Conservation (phyloP, 768 basidiomycete genomes). For the Baorangia bicolor region DNA sequence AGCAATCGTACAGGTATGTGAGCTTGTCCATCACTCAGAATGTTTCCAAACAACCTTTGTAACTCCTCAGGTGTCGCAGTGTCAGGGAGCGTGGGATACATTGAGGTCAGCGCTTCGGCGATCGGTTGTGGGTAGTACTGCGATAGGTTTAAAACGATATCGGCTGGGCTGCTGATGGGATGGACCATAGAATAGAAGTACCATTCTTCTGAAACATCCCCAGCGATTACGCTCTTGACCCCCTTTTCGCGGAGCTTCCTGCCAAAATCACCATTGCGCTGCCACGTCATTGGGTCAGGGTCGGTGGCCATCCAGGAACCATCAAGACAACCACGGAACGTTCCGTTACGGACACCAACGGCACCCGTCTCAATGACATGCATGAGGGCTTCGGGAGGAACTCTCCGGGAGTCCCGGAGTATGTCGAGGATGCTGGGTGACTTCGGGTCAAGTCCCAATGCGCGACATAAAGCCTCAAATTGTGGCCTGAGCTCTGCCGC, state of each 20-base stretch:
- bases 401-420: conserved; percentile 47
- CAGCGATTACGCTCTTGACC: conserved; percentile 58
- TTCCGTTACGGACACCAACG: conserved; percentile 53
- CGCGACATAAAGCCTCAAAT: conserved; percentile 58
- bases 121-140: conserved; percentile 58
- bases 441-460: conserved; percentile 53
- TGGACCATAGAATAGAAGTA: conserved; percentile 72
- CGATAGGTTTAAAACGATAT: conserved; percentile 56
- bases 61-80: conserved; percentile 44
- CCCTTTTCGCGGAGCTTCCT: conserved; percentile 53
- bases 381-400: conserved; percentile 51
- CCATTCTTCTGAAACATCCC: conserved; percentile 74
- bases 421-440: conserved; percentile 45
- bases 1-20: conserved; percentile 66
- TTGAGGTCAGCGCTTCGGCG: conserved; percentile 42
- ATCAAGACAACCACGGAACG: conserved; percentile 66
- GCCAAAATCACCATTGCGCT: conserved; percentile 59
- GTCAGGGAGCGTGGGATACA: conserved; percentile 44
- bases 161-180: conserved; percentile 46
- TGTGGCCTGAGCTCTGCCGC: conserved; percentile 57
- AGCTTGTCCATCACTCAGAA: conserved; percentile 62
- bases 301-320: conserved; percentile 52
- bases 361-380: conserved; percentile 55
- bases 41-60: conserved; percentile 53
- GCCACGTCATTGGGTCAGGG: conserved; percentile 68